Evolutionary conservation across 1,284 basidiomycete species (phyloP).

Genomic region (Trichosporon sp.): DNA sequence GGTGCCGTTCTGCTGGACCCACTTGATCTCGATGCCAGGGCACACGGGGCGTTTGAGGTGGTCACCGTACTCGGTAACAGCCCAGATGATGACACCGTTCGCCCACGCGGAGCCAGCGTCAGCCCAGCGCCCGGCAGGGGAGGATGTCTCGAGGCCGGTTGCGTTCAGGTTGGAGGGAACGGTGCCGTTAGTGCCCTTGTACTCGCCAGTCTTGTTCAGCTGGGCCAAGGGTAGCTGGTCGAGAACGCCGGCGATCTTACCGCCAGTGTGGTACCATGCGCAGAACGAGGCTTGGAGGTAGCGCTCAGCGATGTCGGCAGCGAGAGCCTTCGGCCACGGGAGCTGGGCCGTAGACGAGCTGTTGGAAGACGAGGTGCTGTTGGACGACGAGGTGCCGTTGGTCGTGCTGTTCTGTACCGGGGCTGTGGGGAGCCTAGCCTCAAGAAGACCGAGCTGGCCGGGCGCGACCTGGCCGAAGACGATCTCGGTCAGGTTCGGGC

Average conservation of each 20-base stretch:
- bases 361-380: not conserved
- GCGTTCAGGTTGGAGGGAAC: constrained; percentile 89
- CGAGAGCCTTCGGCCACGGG: constrained; percentile 61
- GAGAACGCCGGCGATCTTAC: constrained; percentile 70
- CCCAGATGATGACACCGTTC: constrained; percentile 76
- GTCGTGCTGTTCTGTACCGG: not conserved
- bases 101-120: constrained; percentile 71
- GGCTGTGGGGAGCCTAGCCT: constrained; percentile 64
- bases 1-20: constrained; percentile 28
- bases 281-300: constrained; percentile 81
- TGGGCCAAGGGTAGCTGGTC: constrained; percentile 69
- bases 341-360: constrained; percentile 30
- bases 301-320: constrained; percentile 64
- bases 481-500: constrained; percentile 22
- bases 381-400: not conserved
- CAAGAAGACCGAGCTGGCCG: constrained; percentile 73
- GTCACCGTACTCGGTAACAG: constrained; percentile 70
- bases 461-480: constrained; percentile 62
- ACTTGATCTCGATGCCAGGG: constrained; percentile 60
- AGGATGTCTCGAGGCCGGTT: constrained; percentile 60
- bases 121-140: not conserved
- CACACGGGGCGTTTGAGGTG: constrained; percentile 68
- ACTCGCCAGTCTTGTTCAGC: constrained; percentile 70
- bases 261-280: constrained; percentile 79
- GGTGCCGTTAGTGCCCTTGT: constrained; percentile 56